Percentiles rank a stretch among this genome's conserved stretches.
These are phyloP conservation scores for Lolium rigidum DNA, from an alignment of 176 grass and related monocot species.

Conservation along the genomic window DNA sequence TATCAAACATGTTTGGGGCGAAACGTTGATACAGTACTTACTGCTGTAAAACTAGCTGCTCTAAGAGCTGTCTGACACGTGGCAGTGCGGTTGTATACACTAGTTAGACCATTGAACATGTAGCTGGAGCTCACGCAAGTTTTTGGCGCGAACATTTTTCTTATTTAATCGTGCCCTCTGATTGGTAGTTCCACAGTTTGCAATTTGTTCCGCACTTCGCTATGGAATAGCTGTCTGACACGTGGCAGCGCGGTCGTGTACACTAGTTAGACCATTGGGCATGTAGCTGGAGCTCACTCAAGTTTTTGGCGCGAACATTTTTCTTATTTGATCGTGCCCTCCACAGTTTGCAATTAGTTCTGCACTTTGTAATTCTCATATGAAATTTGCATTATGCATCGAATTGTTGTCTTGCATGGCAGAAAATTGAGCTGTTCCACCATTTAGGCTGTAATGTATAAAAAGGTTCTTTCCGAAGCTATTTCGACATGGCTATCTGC, in stretches of 20 bases:
- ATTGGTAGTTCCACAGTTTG: neutral
- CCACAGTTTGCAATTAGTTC: neutral
- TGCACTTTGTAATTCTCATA: neutral
- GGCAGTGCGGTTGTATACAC: neutral
- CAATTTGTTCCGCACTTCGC: no score
- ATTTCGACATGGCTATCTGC: neutral
- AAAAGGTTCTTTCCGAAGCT: neutral
- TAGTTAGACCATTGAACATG: slow-evolving; percentile 23
- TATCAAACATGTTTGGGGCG: neutral
- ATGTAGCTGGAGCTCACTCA: neutral
- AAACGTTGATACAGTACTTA: neutral
- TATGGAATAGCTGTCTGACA: slow-evolving; percentile 8
- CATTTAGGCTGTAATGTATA: neutral
- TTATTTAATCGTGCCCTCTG: neutral
- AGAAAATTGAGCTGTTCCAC: neutral
- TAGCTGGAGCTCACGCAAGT: neutral
- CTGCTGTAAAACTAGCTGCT: slow-evolving; percentile 17
- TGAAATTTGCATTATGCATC: neutral
- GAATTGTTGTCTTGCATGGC: neutral
- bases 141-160: neutral
- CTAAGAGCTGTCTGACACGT: slow-evolving; percentile 11
- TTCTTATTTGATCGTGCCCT: neutral
- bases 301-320: neutral
- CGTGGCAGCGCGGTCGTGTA: neutral
- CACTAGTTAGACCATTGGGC: slow-evolving; percentile 19